These are phyloP conservation scores for Plasmodiophora brassicae DNA, from an alignment of 208 protist genomes.

Conservation along the genomic window DNA sequence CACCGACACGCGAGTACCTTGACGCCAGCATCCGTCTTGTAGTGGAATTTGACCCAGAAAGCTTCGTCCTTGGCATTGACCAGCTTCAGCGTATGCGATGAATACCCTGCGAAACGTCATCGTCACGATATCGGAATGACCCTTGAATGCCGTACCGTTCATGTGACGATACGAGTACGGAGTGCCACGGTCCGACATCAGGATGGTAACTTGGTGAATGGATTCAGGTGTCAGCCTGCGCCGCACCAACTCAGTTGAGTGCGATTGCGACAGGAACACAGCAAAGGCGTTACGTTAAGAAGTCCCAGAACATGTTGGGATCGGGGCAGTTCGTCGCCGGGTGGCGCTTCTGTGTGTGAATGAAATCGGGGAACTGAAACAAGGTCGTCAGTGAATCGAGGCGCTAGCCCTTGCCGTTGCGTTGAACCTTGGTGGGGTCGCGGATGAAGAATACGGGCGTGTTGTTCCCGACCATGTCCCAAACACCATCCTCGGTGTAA, in stretches of 20 bases:
- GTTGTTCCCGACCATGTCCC: neutral
- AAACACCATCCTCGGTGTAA: neutral
- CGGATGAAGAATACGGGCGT: neutral
- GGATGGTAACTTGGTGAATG: neutral
- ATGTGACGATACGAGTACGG: neutral
- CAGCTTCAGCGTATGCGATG: conserved; percentile 66
- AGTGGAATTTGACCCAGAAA: conserved; percentile 71
- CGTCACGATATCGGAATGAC: neutral
- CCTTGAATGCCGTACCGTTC: neutral
- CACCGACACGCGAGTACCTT: neutral
- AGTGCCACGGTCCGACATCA: neutral
- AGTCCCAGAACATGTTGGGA: neutral
- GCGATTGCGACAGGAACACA: neutral
- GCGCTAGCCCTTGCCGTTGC: neutral
- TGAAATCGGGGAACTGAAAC: neutral
- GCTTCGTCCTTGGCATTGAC: conserved; percentile 63
- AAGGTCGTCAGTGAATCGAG: no score
- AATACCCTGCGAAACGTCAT: conserved; percentile 48
- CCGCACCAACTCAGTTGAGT: no score
- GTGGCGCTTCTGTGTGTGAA: neutral
- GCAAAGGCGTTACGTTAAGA: neutral
- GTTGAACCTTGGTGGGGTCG: neutral
- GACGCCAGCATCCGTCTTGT: conserved; percentile 64
- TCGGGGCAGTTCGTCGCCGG: neutral
- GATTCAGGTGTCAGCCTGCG: neutral